Conservation (phyloP, 1,284 basidiomycete genomes). For the Sporisorium iseilematis-ciliati region DNA sequence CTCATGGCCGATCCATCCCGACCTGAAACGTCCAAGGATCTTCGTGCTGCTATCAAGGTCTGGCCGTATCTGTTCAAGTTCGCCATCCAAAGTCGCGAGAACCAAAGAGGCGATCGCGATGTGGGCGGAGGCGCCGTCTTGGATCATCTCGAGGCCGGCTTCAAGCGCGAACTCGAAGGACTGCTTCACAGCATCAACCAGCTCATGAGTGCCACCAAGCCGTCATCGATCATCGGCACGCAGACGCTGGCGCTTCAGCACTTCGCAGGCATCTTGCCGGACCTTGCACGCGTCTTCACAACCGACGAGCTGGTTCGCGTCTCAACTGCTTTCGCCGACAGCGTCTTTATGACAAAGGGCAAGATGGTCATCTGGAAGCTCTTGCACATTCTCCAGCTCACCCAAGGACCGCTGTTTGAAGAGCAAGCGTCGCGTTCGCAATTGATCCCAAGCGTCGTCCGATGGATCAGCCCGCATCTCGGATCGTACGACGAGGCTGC, state of each 20-base stretch:
- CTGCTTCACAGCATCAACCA: conserved; percentile 85
- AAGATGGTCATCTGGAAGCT: conserved; percentile 92
- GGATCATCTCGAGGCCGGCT: conserved; percentile 85
- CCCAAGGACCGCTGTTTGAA: conserved; percentile 88
- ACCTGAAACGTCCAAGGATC: conserved; percentile 79
- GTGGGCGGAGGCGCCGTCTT: conserved; percentile 79
- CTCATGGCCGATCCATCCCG: conserved; percentile 82
- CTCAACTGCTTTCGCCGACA: conserved; percentile 85
- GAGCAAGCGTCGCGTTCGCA: conserved; percentile 81
- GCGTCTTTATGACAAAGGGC: conserved; percentile 82
- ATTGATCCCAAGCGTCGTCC: conserved; percentile 86
- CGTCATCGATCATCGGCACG: conserved; percentile 89
- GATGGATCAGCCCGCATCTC: conserved; percentile 95
- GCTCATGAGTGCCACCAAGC: conserved; percentile 86
- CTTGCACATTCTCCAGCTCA: conserved; percentile 90
- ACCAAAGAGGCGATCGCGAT: conserved; percentile 82
- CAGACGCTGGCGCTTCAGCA: conserved; percentile 85
- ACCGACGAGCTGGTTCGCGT: conserved; percentile 70
- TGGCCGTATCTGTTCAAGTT: conserved; percentile 97
- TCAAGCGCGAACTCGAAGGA: conserved; percentile 75
- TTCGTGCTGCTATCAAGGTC: conserved; percentile 91
- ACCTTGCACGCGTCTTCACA: conserved; percentile 73
- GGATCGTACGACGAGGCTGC: conserved; percentile 79
- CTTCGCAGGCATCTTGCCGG: conserved; percentile 91
- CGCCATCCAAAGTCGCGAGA: conserved; percentile 85